These are phyloP conservation scores for Cordyceps javanica DNA, from an alignment of 2,329 filamentous ascomycete species.

Conservation along the genomic window DNA sequence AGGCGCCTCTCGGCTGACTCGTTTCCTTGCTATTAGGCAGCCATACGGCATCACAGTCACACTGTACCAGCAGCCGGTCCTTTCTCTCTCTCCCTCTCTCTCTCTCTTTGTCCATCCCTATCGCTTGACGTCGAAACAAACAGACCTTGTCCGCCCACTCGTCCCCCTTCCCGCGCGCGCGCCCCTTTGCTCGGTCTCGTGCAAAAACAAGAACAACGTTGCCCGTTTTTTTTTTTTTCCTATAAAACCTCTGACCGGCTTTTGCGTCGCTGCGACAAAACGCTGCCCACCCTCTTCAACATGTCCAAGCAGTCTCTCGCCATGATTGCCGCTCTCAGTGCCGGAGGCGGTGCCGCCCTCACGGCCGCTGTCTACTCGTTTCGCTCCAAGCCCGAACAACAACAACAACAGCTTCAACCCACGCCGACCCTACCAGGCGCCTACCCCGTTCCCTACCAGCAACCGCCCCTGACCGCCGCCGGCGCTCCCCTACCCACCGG, in stretches of 20 bases:
- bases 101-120: too few relatives aligned
- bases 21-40: too few relatives aligned
- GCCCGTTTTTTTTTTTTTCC: too few relatives aligned
- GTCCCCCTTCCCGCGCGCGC: too few relatives aligned
- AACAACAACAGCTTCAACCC: constrained; percentile 14
- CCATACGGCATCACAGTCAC: too few relatives aligned
- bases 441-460: constrained; percentile 20
- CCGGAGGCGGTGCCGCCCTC: constrained; percentile 67
- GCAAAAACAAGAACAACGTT: too few relatives aligned
- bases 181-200: too few relatives aligned
- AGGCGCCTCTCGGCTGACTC: too few relatives aligned
- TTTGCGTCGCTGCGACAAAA: not conserved
- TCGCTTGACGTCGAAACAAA: too few relatives aligned
- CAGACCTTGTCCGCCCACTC: too few relatives aligned
- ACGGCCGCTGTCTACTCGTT: constrained; percentile 63
- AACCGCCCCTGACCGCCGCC: constrained; percentile 22
- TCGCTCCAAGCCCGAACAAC: constrained; percentile 38
- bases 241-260: constrained; percentile 16
- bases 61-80: too few relatives aligned
- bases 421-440: constrained; percentile 24
- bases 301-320: constrained; percentile 79
- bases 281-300: constrained; percentile 25
- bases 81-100: too few relatives aligned
- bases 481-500: constrained; percentile 54
- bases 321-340: constrained; percentile 68